Base-by-base conservation (phyloP, 2,329 filamentous ascomycete genomes). In the Calonectria multiphialidica region DNA sequence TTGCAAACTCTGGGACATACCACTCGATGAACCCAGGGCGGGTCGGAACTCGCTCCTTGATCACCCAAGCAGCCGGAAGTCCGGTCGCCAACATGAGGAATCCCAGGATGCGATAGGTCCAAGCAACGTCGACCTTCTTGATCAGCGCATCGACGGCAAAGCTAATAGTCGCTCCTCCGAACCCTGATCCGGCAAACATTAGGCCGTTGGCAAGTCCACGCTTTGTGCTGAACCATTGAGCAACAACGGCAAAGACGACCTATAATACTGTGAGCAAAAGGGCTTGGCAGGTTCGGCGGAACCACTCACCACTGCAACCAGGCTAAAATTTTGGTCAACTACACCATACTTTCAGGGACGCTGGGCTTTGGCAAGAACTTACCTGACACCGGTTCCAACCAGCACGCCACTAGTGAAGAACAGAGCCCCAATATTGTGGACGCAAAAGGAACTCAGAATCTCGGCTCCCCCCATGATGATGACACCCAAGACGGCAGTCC, bases 121-220 rank as follows among this genome's bases (percentile, higher is more conserved):
- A 90, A 2, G 81, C 85, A 13, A 80, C 81, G 50, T 86, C 88
- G 42, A 86, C 79, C 16, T 76, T 80, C 2, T 83, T 78, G 70
- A 89, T 85, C 55, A 91, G 78, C 1, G 80, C 83, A 72, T 90
- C 84, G 30, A 90, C 80, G 21, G 83, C 84, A 50, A 90, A 85
- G 71, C 85, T 87, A 57, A 88, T 87, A 4, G 86, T 84, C 0
- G 89, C 86, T n/a, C 88, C 90, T 7, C 90, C 90, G 4, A 90
- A 82, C 0, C 90, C 90, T 12, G 88, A 88, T 5, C 87, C 87
- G 1, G 86, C 84, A 62, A 86, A 88, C 67, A 90, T 84, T 55
- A 90, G 80, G 1, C 89, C 89, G 74, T 90, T 90, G 1, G 89
- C 89, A 2, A 90, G 81, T 0, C 89, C 89, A 2, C 88, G 86